phyloP scores from a whole-genome alignment of 2,329 filamentous ascomycete genomes.

The Sporothrix protearum region DNA sequence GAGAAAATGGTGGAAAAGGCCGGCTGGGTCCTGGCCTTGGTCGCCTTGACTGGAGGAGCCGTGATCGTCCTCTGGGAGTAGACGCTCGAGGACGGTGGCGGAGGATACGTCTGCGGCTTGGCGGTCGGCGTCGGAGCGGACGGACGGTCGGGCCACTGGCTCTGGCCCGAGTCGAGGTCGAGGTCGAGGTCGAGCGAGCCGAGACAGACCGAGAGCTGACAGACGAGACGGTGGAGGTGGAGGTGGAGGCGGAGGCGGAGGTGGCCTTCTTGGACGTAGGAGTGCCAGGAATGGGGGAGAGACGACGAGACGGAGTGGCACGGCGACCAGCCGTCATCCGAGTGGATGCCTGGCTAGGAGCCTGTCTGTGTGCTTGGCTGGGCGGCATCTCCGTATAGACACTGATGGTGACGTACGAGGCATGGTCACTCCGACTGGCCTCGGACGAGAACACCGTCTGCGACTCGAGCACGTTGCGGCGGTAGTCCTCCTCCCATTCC shows the following conservation, averaged over 20 bases:
- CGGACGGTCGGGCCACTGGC: neutral
- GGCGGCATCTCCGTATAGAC: slow-evolving; percentile 14
- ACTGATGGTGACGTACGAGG: slow-evolving; percentile 18
- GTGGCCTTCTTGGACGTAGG: neutral
- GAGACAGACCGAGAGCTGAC: neutral
- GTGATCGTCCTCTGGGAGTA: slow-evolving; percentile 10
- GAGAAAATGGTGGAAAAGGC: neutral
- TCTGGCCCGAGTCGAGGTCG: neutral
- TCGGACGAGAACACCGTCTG: neutral
- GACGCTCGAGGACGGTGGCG: slow-evolving; percentile 13
- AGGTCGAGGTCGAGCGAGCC: neutral
- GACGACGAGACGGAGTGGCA: neutral
- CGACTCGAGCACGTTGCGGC: slow-evolving; percentile 21
- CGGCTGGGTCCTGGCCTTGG: neutral
- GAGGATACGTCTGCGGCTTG: neutral
- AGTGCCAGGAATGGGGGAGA: neutral
- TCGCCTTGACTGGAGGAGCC: neutral
- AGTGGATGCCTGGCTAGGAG: neutral
- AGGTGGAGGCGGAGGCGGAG: too few species aligned
- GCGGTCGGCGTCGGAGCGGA: neutral
- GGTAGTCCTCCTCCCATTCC: slow-evolving; percentile 22
- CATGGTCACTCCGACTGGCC: neutral
- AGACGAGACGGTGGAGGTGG: neutral
- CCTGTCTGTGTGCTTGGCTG: too few species aligned
- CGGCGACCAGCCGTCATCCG: neutral